Base-by-base conservation (phyloP, 2,329 filamentous ascomycete genomes). In the Didymella keratinophila region DNA sequence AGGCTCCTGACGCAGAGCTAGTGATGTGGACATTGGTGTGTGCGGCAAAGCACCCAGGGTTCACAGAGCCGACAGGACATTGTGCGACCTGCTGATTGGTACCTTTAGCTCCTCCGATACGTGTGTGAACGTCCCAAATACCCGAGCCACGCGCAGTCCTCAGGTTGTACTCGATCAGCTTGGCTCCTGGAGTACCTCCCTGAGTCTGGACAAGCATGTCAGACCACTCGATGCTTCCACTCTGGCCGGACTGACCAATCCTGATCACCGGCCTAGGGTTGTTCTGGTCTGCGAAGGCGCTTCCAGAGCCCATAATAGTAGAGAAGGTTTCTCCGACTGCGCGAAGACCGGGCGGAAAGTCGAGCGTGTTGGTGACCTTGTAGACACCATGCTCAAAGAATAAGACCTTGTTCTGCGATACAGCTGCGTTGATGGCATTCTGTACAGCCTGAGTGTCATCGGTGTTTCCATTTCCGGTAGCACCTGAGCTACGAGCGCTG, bases 281-380 rank as follows among this genome's bases (percentile, higher is more conserved):
- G 56, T 67, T 65, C 30, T 72, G 94, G 63, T 72, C 71, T 11
- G 59, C 52, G 63, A 74, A 79, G 8, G 61, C 82, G 70, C 79
- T 72, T 47, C 93, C 92, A 44, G 87, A 85, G 12, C 91, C 91
- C 86, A 96, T 90, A 74, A 97, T 89, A 51, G 93, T 79, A 2
- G 93, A 88, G 88, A 90, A 96, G 65, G 92, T 87, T 78, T 96
- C 92, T 67, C 93, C 93, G 1, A 90, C 91, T 75, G 96, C 91
- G 74, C 86, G 88, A 77, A 93, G 87, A 68, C 92, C 85, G 76
- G 89, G 89, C 14, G 85, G 84, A 3, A 87, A 76, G 63, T 82
- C 80, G 63, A 87, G 77, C 0, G 84, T 86, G n/a, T 81, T 79
- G 12, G 81, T 84, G 56, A 87, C 80, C 25, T 84, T 76, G 72